These are phyloP conservation scores for Fraxinus sp. DNA, from an alignment of 305 asterid species.

Conservation along the genomic window DNA sequence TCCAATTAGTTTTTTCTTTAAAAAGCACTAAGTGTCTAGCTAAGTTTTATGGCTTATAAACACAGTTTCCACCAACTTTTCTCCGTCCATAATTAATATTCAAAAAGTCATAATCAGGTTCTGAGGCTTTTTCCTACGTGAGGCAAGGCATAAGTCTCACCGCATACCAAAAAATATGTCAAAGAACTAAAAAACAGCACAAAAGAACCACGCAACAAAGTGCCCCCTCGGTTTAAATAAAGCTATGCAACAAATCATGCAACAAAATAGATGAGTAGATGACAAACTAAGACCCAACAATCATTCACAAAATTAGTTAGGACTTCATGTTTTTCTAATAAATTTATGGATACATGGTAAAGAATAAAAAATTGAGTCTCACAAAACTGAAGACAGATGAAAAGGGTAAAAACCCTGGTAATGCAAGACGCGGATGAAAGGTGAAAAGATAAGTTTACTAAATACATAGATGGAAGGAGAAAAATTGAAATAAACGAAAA, in stretches of 20 bases:
- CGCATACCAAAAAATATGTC: neutral
- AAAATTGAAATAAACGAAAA: neutral
- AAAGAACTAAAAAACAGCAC: neutral
- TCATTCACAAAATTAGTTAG: neutral
- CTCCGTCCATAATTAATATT: neutral
- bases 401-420: neutral
- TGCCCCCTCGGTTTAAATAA: neutral
- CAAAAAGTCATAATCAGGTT: neutral
- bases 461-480: neutral
- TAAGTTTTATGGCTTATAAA: constrained; percentile 7
- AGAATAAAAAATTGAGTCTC: neutral
- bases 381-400: neutral
- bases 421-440: neutral
- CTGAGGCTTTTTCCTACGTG: neutral
- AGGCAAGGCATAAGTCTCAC: neutral
- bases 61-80: constrained; percentile 6
- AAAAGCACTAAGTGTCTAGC: neutral
- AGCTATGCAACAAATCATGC: neutral
- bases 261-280: neutral
- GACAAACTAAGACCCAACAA: neutral
- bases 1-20: neutral
- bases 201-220: neutral
- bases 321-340: neutral
- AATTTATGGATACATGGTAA: neutral
- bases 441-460: neutral